Conservation (phyloP, 257 asterid species). For the Plectranthus barbatus region DNA sequence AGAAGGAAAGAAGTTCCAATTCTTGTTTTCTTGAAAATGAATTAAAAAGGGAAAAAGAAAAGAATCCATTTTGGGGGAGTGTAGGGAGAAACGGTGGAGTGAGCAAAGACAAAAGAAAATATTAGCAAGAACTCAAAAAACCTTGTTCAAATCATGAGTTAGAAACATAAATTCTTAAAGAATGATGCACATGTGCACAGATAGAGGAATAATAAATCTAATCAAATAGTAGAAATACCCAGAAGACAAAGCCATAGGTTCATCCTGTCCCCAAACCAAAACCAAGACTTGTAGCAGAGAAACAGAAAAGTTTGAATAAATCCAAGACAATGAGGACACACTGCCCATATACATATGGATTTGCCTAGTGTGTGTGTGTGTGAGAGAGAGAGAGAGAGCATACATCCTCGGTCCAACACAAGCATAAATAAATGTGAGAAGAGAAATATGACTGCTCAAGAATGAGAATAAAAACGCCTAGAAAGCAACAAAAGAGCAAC, state of each 20-base stretch:
- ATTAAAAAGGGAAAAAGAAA: too few relatives aligned
- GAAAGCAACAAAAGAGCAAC: constrained; percentile 76
- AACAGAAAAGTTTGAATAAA: constrained; percentile 39
- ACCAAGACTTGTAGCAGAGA: constrained; percentile 46
- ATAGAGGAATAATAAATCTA: constrained; percentile 23
- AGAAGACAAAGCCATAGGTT: constrained; percentile 56
- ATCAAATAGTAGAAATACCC: constrained; percentile 61
- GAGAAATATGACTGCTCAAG: constrained; percentile 83
- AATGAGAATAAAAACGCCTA: constrained; percentile 74
- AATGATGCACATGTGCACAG: constrained; percentile 31
- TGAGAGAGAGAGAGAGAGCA: background rate
- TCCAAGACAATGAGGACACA: constrained; percentile 64
- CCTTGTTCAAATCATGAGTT: constrained; percentile 33
- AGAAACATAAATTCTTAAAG: constrained; percentile 19
- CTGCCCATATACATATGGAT: background rate
- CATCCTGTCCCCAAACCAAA: constrained; percentile 71
- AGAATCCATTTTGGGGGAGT: constrained; percentile 5
- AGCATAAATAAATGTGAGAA: constrained; percentile 57
- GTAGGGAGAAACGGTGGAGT: constrained; percentile 3
- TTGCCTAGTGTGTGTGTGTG: background rate
- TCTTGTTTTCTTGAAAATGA: background rate
- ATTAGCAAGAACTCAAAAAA: constrained; percentile 26
- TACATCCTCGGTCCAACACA: constrained; percentile 14
- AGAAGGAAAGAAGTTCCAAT: background rate
- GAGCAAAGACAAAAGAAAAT: constrained; percentile 40